Conservation (phyloP, 305 asterid genomes). For the Solanum aculeatissimum region DNA sequence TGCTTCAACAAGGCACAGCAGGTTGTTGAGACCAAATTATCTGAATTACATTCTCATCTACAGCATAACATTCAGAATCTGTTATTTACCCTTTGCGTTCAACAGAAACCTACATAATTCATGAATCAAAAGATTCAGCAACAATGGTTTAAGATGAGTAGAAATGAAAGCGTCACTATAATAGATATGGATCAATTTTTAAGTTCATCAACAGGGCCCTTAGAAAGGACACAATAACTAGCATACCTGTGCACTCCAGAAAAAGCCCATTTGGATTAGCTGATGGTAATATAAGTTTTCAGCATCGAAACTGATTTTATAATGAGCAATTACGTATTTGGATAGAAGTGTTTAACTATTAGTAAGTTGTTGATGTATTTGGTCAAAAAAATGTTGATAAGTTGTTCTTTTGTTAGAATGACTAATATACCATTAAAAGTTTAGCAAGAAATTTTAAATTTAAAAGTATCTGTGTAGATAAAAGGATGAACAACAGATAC, state of each 20-base stretch:
- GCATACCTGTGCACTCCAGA: not conserved
- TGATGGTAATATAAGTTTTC: not conserved
- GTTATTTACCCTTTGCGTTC: not conserved
- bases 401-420: too few relatives aligned
- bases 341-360: too few relatives aligned
- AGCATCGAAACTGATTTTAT: too few relatives aligned
- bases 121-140: not conserved
- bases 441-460: too few relatives aligned
- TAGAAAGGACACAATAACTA: not conserved
- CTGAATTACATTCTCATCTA: not conserved
- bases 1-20: not conserved
- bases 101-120: not conserved
- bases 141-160: not conserved
- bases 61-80: not conserved
- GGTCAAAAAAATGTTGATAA: too few relatives aligned
- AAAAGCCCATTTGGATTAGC: not conserved
- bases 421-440: too few relatives aligned
- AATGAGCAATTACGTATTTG: too few relatives aligned
- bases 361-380: too few relatives aligned
- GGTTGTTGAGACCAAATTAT: not conserved
- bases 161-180: not conserved
- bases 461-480: too few relatives aligned
- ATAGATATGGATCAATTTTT: not conserved
- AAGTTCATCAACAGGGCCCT: not conserved
- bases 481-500: too few relatives aligned